Conservation (phyloP, 2,329 filamentous ascomycete genomes). For the Paraphaeosphaeria sporulosa region DNA sequence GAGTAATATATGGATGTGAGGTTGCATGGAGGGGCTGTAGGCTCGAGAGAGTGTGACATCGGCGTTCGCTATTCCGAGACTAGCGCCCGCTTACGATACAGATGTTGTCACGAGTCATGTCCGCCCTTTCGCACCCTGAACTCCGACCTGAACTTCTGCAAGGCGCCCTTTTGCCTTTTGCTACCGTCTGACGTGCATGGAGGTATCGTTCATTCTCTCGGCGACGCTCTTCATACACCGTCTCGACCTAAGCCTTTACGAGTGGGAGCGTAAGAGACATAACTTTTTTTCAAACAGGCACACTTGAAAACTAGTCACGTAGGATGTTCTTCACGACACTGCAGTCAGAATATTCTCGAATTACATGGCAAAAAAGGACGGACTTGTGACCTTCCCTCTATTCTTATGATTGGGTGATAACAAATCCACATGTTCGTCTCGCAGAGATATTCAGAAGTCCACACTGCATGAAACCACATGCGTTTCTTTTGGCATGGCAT, state of each 20-base stretch:
- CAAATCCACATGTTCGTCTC: neutral
- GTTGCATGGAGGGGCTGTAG: neutral
- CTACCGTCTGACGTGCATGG: neutral
- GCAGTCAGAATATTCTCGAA: neutral
- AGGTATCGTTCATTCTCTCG: neutral
- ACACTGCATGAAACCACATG: neutral
- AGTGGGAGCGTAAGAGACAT: no score
- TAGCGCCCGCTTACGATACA: neutral
- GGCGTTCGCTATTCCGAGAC: constrained; percentile 1
- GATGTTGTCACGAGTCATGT: neutral
- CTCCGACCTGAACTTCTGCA: neutral
- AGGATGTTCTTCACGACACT: neutral
- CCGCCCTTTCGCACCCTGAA: neutral
- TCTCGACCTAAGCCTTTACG: neutral
- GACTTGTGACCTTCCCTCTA: no score
- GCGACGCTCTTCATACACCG: neutral
- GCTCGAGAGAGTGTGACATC: neutral
- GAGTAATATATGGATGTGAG: neutral
- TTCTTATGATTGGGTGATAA: no score
- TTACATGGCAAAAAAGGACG: no score
- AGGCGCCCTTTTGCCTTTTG: constrained; percentile 13
- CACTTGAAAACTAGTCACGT: no score
- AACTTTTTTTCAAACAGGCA: no score
- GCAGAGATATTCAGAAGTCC: neutral
- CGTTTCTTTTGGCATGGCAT: neutral